These are phyloP conservation scores for Colletotrichum melonis DNA, from an alignment of 2,329 filamentous ascomycete species.

Conservation along the genomic window DNA sequence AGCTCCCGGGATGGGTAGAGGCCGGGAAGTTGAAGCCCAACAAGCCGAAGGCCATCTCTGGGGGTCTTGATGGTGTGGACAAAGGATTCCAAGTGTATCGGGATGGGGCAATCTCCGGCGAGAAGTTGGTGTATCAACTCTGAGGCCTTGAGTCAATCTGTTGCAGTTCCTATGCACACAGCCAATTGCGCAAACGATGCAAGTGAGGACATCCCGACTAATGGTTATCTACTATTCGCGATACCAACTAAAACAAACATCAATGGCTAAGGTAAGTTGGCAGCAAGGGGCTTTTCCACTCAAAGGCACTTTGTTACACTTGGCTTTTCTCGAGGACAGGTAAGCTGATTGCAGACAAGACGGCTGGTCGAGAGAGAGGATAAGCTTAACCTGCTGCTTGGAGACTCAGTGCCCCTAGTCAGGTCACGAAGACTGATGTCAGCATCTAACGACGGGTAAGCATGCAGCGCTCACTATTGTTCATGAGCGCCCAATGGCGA, in stretches of 20 bases:
- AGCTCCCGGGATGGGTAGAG: conserved; percentile 47
- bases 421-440: background rate
- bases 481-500: background rate
- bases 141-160: background rate
- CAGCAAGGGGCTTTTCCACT: background rate
- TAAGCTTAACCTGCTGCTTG: background rate
- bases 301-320: background rate
- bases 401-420: background rate
- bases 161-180: background rate
- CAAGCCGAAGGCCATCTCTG: conserved; percentile 41
- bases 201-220: background rate
- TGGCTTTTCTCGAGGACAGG: background rate
- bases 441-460: background rate
- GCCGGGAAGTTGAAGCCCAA: conserved; percentile 49
- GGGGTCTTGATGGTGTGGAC: conserved; percentile 46
- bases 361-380: background rate
- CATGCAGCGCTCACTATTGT: background rate
- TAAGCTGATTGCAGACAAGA: background rate
- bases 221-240: background rate
- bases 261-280: background rate
- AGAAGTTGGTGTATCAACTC: conserved; percentile 53
- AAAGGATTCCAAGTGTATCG: conserved; percentile 51
- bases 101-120: conserved; percentile 50
- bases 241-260: background rate
- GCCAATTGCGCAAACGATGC: no score